A percentile compares a stretch with the other conserved stretches of the same genome.
Conservation (phyloP, 1,284 basidiomycete genomes). For the Meira nashicola region DNA sequence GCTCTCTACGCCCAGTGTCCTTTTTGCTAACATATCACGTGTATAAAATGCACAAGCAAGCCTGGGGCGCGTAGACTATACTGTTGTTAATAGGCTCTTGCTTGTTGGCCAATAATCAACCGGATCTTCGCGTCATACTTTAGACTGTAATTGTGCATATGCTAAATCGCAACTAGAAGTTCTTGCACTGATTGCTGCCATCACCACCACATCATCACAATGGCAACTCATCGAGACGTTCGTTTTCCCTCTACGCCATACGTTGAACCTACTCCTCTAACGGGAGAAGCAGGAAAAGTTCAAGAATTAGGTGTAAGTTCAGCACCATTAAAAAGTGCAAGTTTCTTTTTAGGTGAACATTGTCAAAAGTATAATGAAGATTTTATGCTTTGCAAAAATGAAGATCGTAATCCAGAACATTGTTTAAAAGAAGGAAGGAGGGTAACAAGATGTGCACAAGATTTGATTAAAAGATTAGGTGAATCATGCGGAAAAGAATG, state of each 20-base stretch:
- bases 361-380: constrained; percentile 99
- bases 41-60: too few relatives aligned
- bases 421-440: constrained; percentile 93
- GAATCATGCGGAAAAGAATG: constrained; percentile 86
- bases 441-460: constrained; percentile 90
- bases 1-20: too few relatives aligned
- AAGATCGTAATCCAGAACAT: constrained; percentile 81
- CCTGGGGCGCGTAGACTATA: too few relatives aligned
- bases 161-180: background rate
- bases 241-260: constrained; percentile 49
- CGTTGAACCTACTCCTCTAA: constrained; percentile 46
- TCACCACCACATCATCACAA: constrained; percentile 13
- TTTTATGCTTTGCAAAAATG: constrained; percentile 98
- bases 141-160: too few relatives aligned
- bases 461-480: constrained; percentile 89
- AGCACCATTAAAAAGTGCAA: constrained; percentile 89
- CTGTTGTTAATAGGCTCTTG: too few relatives aligned
- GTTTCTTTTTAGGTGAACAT: constrained; percentile 92
- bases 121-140: too few relatives aligned
- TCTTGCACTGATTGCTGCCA: background rate
- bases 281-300: constrained; percentile 64
- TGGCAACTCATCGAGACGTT: constrained; percentile 52
- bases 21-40: too few relatives aligned
- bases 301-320: constrained; percentile 86
- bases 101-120: too few relatives aligned